Base-by-base conservation (phyloP, 768 basidiomycete genomes). In the Mycena venus region DNA sequence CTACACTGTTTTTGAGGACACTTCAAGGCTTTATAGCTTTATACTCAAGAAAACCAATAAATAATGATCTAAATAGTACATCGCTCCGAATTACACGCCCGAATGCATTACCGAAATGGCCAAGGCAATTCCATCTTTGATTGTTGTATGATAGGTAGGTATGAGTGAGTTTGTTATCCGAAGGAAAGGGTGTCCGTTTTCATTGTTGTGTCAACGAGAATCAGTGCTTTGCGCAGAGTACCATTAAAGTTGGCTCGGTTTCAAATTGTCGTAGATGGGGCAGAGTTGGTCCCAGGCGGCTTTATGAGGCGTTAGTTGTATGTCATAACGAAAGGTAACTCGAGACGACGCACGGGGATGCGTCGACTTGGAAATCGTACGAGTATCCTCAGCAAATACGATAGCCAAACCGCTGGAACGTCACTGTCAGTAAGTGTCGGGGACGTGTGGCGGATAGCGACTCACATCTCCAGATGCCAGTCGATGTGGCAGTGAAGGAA, bases 401-500 rank as follows among this genome's bases (percentile, higher is more conserved):
- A 85, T 77, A 12, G 86, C 84, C 32, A 86, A 79, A 31, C 86
- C 85, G 34, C 82, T 82, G 49, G 25, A 63, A 70, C n/a, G n/a
- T n/a, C 32, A 62, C 58, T 64, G 17, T 74, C 27, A 67, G 51
- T n/a, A 75, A 25, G 7, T 42, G 27, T 53, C 66, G n/a, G 27
- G 3, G 1, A 29, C 12, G 0, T 8, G 6, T 4, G 76, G 34
- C 0, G 6, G 38, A 51, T 9, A n/a, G n/a, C n/a, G n/a, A 2
- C 82, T 56, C 65, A 86, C 85, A 78, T 62, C n/a, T 85, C 83
- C 19, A 86, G 77, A 77, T 86, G 85, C 82, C 83, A 84, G 65
- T 86, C 85, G 51, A 84, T 82, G 62, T 84, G 84, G 59, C 83
- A 83, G 65, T 84, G 81, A 21, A 85, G 51, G 63, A 80, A 81